Evolutionary conservation across 164 flowering plant species (phyloP).

Genomic region (Platanus orientalis): DNA sequence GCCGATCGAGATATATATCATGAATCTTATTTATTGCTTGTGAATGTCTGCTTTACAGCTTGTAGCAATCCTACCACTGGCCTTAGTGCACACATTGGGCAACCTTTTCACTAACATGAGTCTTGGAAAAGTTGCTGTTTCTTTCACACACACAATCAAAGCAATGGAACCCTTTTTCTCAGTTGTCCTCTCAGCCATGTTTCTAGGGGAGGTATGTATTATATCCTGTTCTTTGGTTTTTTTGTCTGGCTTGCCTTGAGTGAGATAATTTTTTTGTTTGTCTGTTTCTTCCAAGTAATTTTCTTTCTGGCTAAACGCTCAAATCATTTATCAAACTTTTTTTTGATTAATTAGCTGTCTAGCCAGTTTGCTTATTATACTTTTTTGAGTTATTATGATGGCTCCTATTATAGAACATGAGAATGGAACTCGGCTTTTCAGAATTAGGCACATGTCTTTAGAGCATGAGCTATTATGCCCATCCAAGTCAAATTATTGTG

Average conservation of each 20-base stretch:
- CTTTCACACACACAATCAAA: constrained; percentile 96
- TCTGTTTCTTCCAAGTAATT: too few species aligned
- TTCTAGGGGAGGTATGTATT: constrained; percentile 79
- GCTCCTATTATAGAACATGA: too few species aligned
- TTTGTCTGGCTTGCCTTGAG: neutral
- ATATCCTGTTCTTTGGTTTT: constrained; percentile 1
- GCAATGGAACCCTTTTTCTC: constrained; percentile 99
- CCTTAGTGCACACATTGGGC: constrained; percentile 78
- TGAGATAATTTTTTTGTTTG: too few species aligned
- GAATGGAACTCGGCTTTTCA: too few species aligned
- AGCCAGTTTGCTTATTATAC: too few species aligned
- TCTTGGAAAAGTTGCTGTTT: constrained; percentile 98
- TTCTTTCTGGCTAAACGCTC: too few species aligned
- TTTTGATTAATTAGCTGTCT: too few species aligned
- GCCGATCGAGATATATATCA: neutral
- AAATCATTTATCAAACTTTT: too few species aligned
- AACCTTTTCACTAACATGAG: constrained; percentile 98
- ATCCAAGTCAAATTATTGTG: too few species aligned
- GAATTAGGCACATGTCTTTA: too few species aligned
- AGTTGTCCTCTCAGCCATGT: constrained; percentile 85
- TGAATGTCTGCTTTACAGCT: constrained; percentile 42
- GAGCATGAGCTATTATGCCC: too few species aligned
- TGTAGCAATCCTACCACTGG: constrained; percentile 74
- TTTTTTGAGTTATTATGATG: too few species aligned
- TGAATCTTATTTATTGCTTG: neutral